Percentiles rank a stretch among this genome's conserved stretches.
Conservation (phyloP, 2,329 filamentous ascomycete species). For the Setomelanomma holmii region DNA sequence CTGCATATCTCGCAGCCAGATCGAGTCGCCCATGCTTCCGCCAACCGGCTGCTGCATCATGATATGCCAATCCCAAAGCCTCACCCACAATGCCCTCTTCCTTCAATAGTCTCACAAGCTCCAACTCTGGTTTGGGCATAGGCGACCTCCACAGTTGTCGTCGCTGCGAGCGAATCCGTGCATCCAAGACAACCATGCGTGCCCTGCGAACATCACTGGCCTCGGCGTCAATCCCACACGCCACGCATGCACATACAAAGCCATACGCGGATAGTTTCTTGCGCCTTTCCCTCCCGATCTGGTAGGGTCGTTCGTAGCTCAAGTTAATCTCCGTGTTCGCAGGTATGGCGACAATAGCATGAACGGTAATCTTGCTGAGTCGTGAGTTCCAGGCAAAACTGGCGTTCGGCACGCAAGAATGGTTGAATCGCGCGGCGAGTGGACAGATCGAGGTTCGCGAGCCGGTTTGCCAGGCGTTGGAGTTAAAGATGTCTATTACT, state of each 20-base stretch:
- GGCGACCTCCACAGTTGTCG: constrained; percentile 20
- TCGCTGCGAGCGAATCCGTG: constrained; percentile 14
- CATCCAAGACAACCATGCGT: constrained; percentile 22
- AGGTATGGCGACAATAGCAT: constrained; percentile 35
- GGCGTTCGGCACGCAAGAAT: constrained; percentile 45
- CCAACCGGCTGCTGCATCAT: constrained; percentile 25
- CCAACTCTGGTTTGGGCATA: constrained; percentile 18
- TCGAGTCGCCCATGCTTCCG: constrained; percentile 19
- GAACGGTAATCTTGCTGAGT: constrained; percentile 20
- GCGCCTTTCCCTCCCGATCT: constrained; percentile 18
- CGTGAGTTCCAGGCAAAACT: constrained; percentile 34
- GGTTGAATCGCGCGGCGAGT: constrained; percentile 43
- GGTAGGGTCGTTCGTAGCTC: constrained; percentile 37
- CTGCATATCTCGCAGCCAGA: constrained; percentile 14
- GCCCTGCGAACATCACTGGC: constrained; percentile 20
- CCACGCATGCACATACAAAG: constrained; percentile 32
- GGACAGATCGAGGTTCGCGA: constrained; percentile 34
- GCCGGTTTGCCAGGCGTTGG: constrained; percentile 29
- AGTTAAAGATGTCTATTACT: constrained; percentile 30
- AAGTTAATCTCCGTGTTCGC: constrained; percentile 40
- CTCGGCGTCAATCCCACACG: constrained; percentile 22
- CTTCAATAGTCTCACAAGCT: constrained; percentile 17
- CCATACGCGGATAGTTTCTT: constrained; percentile 30
- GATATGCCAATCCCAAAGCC: constrained; percentile 25
- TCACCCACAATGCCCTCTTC: constrained; percentile 27